These are phyloP conservation scores for Annulohypoxylon bovei DNA, from an alignment of 495 filamentous ascomycete genomes.

Conservation along the genomic window DNA sequence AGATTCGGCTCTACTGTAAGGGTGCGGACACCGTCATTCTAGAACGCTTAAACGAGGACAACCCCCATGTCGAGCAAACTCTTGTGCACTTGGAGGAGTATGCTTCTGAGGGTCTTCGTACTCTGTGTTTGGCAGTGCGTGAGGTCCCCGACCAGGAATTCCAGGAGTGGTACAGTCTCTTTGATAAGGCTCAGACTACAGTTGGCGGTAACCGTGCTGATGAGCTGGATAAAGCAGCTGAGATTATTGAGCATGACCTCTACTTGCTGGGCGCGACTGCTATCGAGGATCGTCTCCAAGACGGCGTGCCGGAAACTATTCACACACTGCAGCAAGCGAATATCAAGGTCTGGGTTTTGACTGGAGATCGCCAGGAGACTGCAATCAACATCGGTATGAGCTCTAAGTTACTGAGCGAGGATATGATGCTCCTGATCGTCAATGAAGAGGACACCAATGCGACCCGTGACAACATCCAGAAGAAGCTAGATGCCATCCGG, in stretches of 20 bases:
- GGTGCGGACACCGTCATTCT: conserved; percentile 96
- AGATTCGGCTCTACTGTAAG: conserved; percentile 92
- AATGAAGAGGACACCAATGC: conserved; percentile 84
- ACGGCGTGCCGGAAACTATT: conserved; percentile 98
- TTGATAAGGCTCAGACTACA: conserved; percentile 88
- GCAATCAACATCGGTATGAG: conserved; percentile 99
- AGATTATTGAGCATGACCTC: conserved; percentile 92
- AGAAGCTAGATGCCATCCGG: conserved; percentile 89
- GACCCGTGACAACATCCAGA: conserved; percentile 85
- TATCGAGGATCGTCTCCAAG: conserved; percentile 96
- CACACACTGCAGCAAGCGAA: conserved; percentile 96
- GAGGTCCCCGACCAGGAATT: conserved; percentile 93
- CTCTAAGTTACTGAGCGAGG: conserved; percentile 97
- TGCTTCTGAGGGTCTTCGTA: conserved; percentile 93
- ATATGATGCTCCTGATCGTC: conserved; percentile 97
- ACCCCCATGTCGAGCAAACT: conserved; percentile 87
- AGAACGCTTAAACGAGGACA: conserved; percentile 81
- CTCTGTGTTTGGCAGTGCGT: conserved; percentile 93
- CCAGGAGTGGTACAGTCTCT: conserved; percentile 86
- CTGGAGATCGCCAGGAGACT: conserved; percentile 97
- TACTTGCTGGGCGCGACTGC: conserved; percentile 94
- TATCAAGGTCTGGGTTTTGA: conserved; percentile 99
- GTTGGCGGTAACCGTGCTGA: conserved; percentile 92
- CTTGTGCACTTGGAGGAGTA: conserved; percentile 97
- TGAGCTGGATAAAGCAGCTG: conserved; percentile 96